These are phyloP conservation scores for Metroxylon sagu DNA, from an alignment of 176 grass and related monocot genomes.

Conservation along the genomic window DNA sequence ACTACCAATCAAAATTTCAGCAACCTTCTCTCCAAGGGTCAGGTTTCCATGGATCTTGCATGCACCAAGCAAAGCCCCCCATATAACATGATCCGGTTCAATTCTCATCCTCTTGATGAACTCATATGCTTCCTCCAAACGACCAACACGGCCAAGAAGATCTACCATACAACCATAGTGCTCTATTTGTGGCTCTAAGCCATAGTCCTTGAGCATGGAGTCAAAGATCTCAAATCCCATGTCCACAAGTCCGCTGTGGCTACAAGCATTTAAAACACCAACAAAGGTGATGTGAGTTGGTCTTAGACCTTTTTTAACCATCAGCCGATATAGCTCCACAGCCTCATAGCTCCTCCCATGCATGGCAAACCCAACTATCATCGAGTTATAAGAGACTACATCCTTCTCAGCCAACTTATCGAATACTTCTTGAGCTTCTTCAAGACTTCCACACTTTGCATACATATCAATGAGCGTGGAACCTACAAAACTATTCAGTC, in stretches of 20 bases:
- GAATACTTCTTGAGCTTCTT: constrained; percentile 15
- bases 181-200: constrained; percentile 10
- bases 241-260: constrained; percentile 16
- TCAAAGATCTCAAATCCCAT: constrained; percentile 16
- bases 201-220: constrained; percentile 8
- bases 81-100: constrained; percentile 18
- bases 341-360: constrained; percentile 11
- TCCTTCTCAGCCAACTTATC: constrained; percentile 6
- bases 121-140: constrained; percentile 14
- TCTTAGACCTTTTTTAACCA: neutral
- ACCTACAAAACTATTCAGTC: constrained; percentile 9
- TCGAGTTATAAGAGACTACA: constrained; percentile 15
- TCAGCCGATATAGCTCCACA: constrained; percentile 3
- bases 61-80: constrained; percentile 21
- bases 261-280: constrained; percentile 21
- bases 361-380: constrained; percentile 22
- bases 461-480: constrained; percentile 23
- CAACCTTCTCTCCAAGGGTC: constrained; percentile 14
- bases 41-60: constrained; percentile 17
- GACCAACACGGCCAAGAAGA: constrained; percentile 21
- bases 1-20: constrained; percentile 12
- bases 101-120: constrained; percentile 13
- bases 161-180: constrained; percentile 24
- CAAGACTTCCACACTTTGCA: constrained; percentile 10
- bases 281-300: constrained; percentile 17